A percentile compares a stretch with the other conserved stretches of the same genome.
Conservation (phyloP, 208 protist species). For the Wallacemonas sp. region DNA sequence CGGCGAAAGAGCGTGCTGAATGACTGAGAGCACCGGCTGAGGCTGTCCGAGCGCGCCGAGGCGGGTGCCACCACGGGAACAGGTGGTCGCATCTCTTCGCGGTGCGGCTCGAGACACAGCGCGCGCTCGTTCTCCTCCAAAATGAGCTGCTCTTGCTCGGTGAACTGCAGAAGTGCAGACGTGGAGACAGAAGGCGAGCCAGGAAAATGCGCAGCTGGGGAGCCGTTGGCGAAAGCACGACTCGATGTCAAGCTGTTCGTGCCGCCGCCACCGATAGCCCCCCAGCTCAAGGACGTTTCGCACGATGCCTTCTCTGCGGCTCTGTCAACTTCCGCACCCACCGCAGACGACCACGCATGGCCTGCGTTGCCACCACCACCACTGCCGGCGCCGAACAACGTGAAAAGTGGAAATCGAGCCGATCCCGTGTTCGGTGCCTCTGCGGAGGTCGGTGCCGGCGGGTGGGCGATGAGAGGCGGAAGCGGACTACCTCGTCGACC, state of each 20-base stretch:
- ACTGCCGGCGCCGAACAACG: too few species aligned
- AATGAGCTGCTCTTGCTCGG: conserved; percentile 4
- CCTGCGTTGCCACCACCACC: neutral
- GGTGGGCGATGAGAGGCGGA: too few species aligned
- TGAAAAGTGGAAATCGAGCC: too few species aligned
- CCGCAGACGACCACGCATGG: neutral
- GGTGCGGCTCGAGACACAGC: neutral
- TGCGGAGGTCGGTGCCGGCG: too few species aligned
- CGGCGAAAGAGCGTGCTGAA: conserved; percentile 14
- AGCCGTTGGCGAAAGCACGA: neutral
- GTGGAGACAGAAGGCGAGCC: conserved; percentile 1
- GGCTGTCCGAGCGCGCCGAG: neutral
- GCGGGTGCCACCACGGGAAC: neutral
- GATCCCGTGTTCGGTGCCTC: too few species aligned
- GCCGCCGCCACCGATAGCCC: neutral
- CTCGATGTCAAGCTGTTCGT: conserved; percentile 5
- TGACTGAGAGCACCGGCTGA: conserved; percentile 3
- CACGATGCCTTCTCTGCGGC: neutral
- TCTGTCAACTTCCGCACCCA: neutral
- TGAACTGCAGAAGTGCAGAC: conserved; percentile 1
- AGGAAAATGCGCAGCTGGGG: neutral
- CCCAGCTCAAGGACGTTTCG: conserved; percentile 8
- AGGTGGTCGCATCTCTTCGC: neutral
- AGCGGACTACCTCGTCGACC: neutral
- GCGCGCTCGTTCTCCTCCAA: conserved; percentile 2